Base-by-base conservation (phyloP, 106 monocot genomes). In the Platanthera zijinensis region DNA sequence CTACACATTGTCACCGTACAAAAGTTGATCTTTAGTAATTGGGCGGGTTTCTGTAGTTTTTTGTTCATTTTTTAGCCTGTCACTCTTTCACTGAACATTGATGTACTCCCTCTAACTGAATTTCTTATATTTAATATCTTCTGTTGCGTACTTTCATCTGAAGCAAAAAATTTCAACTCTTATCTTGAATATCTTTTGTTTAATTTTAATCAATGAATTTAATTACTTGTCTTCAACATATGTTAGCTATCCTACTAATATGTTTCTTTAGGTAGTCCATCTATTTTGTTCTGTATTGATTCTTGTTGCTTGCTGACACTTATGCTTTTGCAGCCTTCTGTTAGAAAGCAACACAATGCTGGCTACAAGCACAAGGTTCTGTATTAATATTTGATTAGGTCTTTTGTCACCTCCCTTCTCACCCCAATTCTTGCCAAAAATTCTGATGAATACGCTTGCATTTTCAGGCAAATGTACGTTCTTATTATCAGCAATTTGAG, bases 341-440 rank as follows among this genome's bases (percentile, higher is more conserved):
- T 97, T 64, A 89, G 96, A 72, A 97, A 97, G 53, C 96, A 97
- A 77, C 96, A 97, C 69, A 97, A 97, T 88, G 89, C 91, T 25
- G 96, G 96, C 46, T 97, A 93, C 76, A 97, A 97, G 59, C 96
- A 97, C 87, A 97, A 97, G 93, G 96, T 93, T 75, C 73, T 57
- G 8, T 57, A 10, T 15, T n/a, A 25, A 52, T 45, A 46, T 18
- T 57, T 10, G 13, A 39, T 28, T 21, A 75, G 1, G 56, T 1
- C 13, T 50, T 46, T 12, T 21, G 13, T 66, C 21, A 57, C 10
- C 10, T 18, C 15, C 8, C 10, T 18, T 18, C 14, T 48, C 70
- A 48, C 8, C 48, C 48, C 22, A 50, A 61, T 19, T 72, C 49
- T 4, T 8, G 21, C 15, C 51, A 50, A 70, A 11, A 0, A 70